Base-by-base conservation (phyloP, 139 green algal genomes). In the Coelastrella sp. region DNA sequence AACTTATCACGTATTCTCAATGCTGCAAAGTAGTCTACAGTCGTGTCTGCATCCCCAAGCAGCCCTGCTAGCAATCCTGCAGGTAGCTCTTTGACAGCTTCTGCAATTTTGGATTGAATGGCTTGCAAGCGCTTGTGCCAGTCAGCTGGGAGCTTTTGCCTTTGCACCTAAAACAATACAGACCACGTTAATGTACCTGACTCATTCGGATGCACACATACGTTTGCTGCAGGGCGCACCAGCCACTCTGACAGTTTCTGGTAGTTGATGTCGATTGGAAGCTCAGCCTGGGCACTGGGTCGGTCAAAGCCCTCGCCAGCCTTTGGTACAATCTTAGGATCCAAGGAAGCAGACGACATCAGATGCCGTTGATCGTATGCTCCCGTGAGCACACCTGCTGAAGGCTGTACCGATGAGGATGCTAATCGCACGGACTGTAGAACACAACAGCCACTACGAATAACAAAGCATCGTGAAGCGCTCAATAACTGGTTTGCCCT, bases 221-320 rank as follows among this genome's bases (percentile, higher is more conserved):
- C n/a, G n/a, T n/a, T n/a, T n/a, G n/a, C n/a, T n/a, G n/a, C n/a
- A n/a, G 48, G 25, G 57, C 92, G 67, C 69, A 96, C 92, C 89
- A 97, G 85, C 93, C 93, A 97, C 38, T 96, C 94, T 17, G 82
- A 32, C 50, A 97, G 63, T 68, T 93, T 94, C 3, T 79, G 79
- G 75, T 95, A 96, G 57, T 95, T 92, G 41, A 97, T 88, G 41
- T 96, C 93, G 21, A 96, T 68, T 0, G 93, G 93, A 9, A 94
- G 63, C 32, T 91, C 62, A 2, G 64, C 45, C 2, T 93, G 88
- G 8, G 77, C 93, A 3, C 91, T 83, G 0, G 93, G 93, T 48
- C 75, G 37, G n/a, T 89, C 92, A 37, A 86, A 89, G 8, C 92
- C 92, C n/a, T 92, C 88, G 3, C 91, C 91, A 25, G 90, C 71